phyloP scores from a whole-genome alignment of 148 eudicot genomes.

The Rhododendron molle region DNA sequence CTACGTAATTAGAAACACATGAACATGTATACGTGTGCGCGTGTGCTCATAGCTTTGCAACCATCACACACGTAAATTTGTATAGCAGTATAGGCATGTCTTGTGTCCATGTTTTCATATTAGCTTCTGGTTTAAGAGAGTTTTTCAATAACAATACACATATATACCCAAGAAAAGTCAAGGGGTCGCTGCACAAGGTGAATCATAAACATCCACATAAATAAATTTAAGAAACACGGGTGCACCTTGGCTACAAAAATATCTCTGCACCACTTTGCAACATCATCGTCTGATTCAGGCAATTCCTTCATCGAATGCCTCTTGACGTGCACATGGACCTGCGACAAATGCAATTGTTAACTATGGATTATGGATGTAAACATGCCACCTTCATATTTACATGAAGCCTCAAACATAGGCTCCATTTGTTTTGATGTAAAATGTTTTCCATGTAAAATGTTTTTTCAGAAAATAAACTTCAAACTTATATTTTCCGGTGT shows the following conservation, averaged over 20 bases:
- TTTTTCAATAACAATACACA: not conserved
- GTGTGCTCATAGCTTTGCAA: not conserved
- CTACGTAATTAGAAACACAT: not conserved
- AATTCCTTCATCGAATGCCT: conserved; percentile 78
- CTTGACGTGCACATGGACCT: conserved; percentile 87
- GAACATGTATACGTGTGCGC: not conserved
- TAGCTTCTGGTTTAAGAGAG: not conserved
- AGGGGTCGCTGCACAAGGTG: not conserved
- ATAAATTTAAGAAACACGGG: not conserved
- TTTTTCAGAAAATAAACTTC: no score
- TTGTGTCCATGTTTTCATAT: not conserved
- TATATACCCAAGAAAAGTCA: not conserved
- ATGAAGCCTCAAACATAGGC: not conserved
- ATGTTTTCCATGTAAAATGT: no score
- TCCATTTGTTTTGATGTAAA: no score
- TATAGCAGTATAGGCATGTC: not conserved
- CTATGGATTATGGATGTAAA: not conserved
- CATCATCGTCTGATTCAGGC: conserved; percentile 77
- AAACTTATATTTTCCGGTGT: no score
- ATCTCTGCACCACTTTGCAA: conserved; percentile 98
- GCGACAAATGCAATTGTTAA: conserved; percentile 14
- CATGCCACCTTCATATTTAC: not conserved
- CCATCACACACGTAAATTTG: not conserved
- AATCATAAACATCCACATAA: not conserved
- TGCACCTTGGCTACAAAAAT: conserved; percentile 73